Evolutionary conservation across 805 yeast genomes (phyloP).

Genomic region (Saturnispora galanensis): DNA sequence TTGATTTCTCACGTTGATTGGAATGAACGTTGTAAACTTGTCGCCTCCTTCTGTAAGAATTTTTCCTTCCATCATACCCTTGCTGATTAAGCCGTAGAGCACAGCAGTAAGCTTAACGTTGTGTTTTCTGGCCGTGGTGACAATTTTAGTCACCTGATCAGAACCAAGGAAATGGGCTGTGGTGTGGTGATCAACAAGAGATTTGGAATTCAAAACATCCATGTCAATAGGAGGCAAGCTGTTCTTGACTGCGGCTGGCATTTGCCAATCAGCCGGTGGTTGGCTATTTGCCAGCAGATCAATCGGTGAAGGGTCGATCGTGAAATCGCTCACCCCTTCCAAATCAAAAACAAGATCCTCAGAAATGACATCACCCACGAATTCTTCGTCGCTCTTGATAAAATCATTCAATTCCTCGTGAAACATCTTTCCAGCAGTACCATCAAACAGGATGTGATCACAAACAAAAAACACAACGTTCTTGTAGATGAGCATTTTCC

Average conservation of each 20-base stretch:
- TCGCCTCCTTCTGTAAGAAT: not conserved
- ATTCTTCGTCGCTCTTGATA: not conserved
- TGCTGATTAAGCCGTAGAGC: constrained; percentile 6
- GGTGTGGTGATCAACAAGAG: constrained; percentile 5
- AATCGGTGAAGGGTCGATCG: constrained; percentile 2
- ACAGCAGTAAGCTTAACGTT: constrained; percentile 9
- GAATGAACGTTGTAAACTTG: constrained; percentile 6
- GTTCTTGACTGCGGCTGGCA: not conserved
- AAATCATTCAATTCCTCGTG: not conserved
- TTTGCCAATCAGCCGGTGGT: not conserved
- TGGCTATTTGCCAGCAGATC: not conserved
- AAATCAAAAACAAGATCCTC: constrained; percentile 1
- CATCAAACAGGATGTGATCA: constrained; percentile 11
- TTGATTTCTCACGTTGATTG: constrained; percentile 8
- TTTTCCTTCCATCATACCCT: not conserved
- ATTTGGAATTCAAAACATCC: not conserved
- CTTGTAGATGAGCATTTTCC: constrained; percentile 5
- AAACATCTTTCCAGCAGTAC: constrained; percentile 11
- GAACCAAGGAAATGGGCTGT: not conserved
- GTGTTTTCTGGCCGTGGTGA: not conserved
- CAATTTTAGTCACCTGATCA: not conserved
- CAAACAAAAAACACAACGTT: constrained; percentile 7
- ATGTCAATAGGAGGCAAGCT: not conserved
- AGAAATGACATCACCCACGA: not conserved
- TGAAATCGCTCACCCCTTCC: not conserved